phyloP scores from a whole-genome alignment of 106 monocot genomes.

The Hemerocallis citrina region DNA sequence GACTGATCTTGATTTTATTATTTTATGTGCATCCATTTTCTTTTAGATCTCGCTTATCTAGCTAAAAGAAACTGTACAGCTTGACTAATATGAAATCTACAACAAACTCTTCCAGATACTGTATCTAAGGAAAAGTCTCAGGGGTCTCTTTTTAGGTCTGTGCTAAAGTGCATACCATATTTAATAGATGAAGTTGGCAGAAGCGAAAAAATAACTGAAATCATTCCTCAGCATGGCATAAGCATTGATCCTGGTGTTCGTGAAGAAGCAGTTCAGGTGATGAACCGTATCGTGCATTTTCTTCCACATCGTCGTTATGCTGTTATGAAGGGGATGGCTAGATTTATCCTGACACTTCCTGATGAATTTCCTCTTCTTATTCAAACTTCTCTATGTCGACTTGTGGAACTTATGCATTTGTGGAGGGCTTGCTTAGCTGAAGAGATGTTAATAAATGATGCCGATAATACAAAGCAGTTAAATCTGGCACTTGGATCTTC shows the following conservation, averaged over 20 bases:
- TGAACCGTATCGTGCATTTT: constrained; percentile 81
- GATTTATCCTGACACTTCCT: constrained; percentile 87
- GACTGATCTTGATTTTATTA: neutral
- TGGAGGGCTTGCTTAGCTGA: constrained; percentile 93
- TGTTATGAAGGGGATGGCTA: constrained; percentile 96
- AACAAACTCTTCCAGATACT: constrained; percentile 40
- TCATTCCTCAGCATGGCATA: constrained; percentile 98
- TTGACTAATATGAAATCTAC: neutral
- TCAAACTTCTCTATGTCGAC: constrained; percentile 76
- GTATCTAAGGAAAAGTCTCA: constrained; percentile 92
- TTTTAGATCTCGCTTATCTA: neutral
- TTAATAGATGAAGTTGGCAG: constrained; percentile 94
- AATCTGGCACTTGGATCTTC: constrained; percentile 23
- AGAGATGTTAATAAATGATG: constrained; percentile 39
- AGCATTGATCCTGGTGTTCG: constrained; percentile 99
- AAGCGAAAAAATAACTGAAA: constrained; percentile 91
- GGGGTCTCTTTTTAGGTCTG: constrained; percentile 82
- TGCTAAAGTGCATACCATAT: constrained; percentile 96
- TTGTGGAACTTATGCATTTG: constrained; percentile 86
- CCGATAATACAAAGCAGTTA: constrained; percentile 35
- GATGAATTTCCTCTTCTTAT: constrained; percentile 98
- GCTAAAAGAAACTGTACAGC: too few relatives aligned
- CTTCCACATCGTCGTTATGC: constrained; percentile 88
- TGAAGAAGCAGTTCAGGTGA: constrained; percentile 92
- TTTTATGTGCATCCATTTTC: neutral